Evolutionary conservation across 805 yeast genomes (phyloP).

Genomic region (Candida ipomoeae): DNA sequence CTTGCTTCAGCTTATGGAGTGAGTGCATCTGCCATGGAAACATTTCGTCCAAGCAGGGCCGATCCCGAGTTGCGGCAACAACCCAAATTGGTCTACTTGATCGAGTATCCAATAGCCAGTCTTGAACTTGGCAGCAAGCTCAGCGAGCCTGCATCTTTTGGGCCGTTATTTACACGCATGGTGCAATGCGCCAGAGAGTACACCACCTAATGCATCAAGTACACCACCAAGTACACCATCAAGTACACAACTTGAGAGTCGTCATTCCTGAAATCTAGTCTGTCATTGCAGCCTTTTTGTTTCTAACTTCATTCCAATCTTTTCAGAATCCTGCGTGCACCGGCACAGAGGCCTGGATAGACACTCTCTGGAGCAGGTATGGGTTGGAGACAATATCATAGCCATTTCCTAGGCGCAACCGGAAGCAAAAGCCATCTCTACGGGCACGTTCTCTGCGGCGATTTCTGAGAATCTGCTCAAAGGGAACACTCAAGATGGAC

Average conservation of each 20-base stretch:
- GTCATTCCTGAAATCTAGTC: neutral
- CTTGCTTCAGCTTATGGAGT: constrained; percentile 22
- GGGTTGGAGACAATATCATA: constrained; percentile 10
- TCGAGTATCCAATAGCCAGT: constrained; percentile 12
- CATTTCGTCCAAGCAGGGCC: constrained; percentile 25
- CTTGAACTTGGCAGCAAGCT: constrained; percentile 11
- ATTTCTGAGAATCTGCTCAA: constrained; percentile 21
- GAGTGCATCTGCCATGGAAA: constrained; percentile 21
- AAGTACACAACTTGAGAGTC: neutral
- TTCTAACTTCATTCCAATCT: too few relatives aligned
- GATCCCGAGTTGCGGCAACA: constrained; percentile 32
- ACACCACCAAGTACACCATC: too few relatives aligned
- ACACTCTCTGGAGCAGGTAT: constrained; percentile 6
- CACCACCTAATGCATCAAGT: constrained; percentile 4
- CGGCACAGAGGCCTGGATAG: constrained; percentile 4
- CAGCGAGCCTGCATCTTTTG: constrained; percentile 12
- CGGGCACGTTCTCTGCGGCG: constrained; percentile 19
- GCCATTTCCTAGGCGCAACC: constrained; percentile 15
- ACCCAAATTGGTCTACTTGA: constrained; percentile 18
- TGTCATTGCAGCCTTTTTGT: too few relatives aligned
- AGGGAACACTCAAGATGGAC: constrained; percentile 18
- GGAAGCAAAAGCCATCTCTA: constrained; percentile 10
- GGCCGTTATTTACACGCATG: constrained; percentile 12
- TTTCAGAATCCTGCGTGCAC: neutral
- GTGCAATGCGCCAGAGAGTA: constrained; percentile 12